Evolutionary conservation across 2,329 filamentous ascomycete species (phyloP), one percentile per base, ranked within the genome.

Genomic region (Scolecobasidium constrictum): DNA sequence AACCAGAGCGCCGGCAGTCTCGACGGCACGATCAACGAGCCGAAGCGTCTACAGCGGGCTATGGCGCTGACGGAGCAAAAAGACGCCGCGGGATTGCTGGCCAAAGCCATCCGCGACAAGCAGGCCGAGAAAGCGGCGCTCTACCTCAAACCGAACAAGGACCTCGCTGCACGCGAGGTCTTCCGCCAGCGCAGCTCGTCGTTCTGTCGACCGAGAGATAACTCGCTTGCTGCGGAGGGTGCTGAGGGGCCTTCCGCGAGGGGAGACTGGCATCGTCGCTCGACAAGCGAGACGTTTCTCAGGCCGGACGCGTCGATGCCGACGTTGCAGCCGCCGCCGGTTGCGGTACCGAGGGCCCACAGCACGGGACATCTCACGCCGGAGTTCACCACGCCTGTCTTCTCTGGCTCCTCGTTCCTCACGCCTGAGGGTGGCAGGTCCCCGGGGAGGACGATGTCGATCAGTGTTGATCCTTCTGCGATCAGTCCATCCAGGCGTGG

Each of bases 121-220:
- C 50, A 57, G 38, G 47, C 50, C 15, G 57, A 60, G 37, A 60
- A 60, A 38, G 48, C 47, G 4, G 55, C 56, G 5, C 38, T 60
- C 21, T 58, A 59, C 28, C 53, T 54, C 4, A 52, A 53, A 3
- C 46, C 48, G 15, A 56, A 53, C 45, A 58, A 58, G 18, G 37
- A 44, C 18, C 22, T 17, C 12, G 39, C 43, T 17, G 17, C 16
- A 4, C 15, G 35, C 12, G 20, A 22, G 9, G 19, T 35, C n/a
- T 35, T 35, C 26, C 36, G 43, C 5, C 43, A 35, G 21, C 36
- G 43, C 15, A 45, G 43, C 16, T 6, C 38, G n/a, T 45, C 43
- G 12, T 40, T 40, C 19, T 17, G 17, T 17, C 22, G 11, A 38
- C 26, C 39, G 13, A 41, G 12, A 16, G 11, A 13, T 4, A 22